Evolutionary conservation across 306 rosid genomes (phyloP).

Genomic region (Vigna angularis): DNA sequence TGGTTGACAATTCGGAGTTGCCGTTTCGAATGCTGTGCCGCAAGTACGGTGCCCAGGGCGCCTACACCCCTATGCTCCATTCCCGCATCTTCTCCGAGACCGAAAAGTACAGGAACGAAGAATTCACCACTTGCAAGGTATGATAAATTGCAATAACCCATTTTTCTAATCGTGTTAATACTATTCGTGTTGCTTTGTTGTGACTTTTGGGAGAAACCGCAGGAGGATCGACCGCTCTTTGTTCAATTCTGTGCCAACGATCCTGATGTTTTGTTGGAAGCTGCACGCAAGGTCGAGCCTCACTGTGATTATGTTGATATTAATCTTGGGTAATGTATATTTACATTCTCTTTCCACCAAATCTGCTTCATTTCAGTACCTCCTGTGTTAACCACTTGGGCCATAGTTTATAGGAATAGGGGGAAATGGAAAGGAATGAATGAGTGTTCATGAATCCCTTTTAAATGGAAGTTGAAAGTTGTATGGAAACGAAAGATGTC

Average conservation of each 20-base stretch:
- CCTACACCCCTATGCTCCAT: constrained; percentile 62
- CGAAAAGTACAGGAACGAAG: constrained; percentile 83
- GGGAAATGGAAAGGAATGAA: constrained; percentile 5
- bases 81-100: constrained; percentile 62
- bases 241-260: constrained; percentile 97
- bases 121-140: constrained; percentile 87
- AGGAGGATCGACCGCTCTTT: constrained; percentile 84
- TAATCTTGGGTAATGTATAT: constrained; percentile 82
- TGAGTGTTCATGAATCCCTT: neutral
- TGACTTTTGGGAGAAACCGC: constrained; percentile 4
- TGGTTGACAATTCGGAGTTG: constrained; percentile 96
- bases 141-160: neutral
- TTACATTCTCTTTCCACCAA: neutral
- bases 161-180: neutral
- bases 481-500: neutral
- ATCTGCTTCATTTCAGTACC: neutral
- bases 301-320: constrained; percentile 92
- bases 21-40: constrained; percentile 93
- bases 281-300: constrained; percentile 82
- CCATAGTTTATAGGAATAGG: neutral
- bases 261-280: constrained; percentile 77
- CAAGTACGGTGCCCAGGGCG: constrained; percentile 79
- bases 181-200: neutral
- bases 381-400: neutral
- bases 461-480: neutral